A percentile compares a stretch with the other conserved stretches of the same genome.
Evolutionary conservation across 2,329 filamentous ascomycete genomes (phyloP).

Genomic region (Drechslerella dactyloides): DNA sequence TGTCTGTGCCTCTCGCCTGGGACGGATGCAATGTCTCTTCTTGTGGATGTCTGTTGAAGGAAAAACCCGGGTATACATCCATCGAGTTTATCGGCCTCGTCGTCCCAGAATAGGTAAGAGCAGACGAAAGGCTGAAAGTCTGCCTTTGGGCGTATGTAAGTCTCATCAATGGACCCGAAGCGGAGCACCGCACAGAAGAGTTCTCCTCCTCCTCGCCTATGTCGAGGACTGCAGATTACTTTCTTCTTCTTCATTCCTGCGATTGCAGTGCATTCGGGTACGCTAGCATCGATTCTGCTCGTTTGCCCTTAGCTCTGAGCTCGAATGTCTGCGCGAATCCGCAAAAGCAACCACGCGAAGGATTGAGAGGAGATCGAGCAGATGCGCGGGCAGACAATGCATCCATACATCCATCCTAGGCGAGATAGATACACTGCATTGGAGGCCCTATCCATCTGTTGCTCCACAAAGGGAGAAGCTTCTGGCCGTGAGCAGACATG

Average conservation of each 20-base stretch:
- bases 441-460: conserved; percentile 19
- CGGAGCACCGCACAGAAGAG: conserved; percentile 20
- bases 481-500: conserved; percentile 40
- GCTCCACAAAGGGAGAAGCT: conserved; percentile 38
- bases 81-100: conserved; percentile 37
- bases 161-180: conserved; percentile 25
- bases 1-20: conserved; percentile 18
- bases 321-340: conserved; percentile 35
- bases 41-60: conserved; percentile 15
- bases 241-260: conserved; percentile 13
- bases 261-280: conserved; percentile 43
- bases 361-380: conserved; percentile 21
- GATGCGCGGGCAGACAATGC: conserved; percentile 17
- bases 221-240: conserved; percentile 18
- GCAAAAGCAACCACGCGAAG: conserved; percentile 2
- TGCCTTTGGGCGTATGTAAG: background rate
- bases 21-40: conserved; percentile 15
- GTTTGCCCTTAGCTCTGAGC: conserved; percentile 37
- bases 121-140: conserved; percentile 47
- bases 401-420: no score
- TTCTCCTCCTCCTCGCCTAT: conserved; percentile 16
- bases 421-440: conserved; percentile 15
- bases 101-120: conserved; percentile 42
- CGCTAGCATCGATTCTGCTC: conserved; percentile 33
- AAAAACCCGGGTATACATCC: conserved; percentile 45